Evolutionary conservation across 2,329 filamentous ascomycete genomes (phyloP), one percentile per base, ranked within the genome.

Genomic region (Fusarium circinatum): DNA sequence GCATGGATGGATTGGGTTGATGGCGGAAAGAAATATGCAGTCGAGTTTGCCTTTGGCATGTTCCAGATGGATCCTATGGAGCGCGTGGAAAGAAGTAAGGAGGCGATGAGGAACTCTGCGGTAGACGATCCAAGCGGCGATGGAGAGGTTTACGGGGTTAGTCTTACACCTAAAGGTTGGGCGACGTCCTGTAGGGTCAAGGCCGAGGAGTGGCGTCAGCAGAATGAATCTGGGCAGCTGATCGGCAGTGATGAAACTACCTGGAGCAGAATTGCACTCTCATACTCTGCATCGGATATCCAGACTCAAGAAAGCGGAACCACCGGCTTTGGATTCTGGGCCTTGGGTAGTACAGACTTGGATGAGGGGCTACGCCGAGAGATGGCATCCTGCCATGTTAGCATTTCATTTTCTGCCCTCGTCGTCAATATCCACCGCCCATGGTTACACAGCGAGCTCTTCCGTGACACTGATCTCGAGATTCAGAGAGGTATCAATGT

Each of bases 1-100:
- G 57, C 26, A 9, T 60, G 32, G 32, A 60, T 60, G 44, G 57
- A 51, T 3, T 60, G 34, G 57, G 22, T 51, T 8, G 12, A 22
- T 10, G 20, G 24, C 5, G 57, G 44, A 8, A 30, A 20, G 22
- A 60, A 60, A 22, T 4, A 5, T 12, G 22, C 17, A 0, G 57
- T 60, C 2, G 57, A 60, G 1, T 22, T 17, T 11, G 4, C 6
- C 17, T 41, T 60, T 32, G 26, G 44, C 17, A 5, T 41, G 17
- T 3, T 39, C 10, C 22, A 41, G 9, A 13, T 18, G 17, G 26
- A 60, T 20, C 41, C 57, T 5, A 52, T 52, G 34, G 17, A 2
- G 18, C 57, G 34, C 17, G 11, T 60, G 1, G 57, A 60, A 26
- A 8, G 5, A 6, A 60, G 44, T 1, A 60, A 60, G 13, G 44